Percentiles rank a stretch among this genome's conserved stretches.
Evolutionary conservation across 495 filamentous ascomycete genomes (phyloP).

Genomic region (Xylaria curta): DNA sequence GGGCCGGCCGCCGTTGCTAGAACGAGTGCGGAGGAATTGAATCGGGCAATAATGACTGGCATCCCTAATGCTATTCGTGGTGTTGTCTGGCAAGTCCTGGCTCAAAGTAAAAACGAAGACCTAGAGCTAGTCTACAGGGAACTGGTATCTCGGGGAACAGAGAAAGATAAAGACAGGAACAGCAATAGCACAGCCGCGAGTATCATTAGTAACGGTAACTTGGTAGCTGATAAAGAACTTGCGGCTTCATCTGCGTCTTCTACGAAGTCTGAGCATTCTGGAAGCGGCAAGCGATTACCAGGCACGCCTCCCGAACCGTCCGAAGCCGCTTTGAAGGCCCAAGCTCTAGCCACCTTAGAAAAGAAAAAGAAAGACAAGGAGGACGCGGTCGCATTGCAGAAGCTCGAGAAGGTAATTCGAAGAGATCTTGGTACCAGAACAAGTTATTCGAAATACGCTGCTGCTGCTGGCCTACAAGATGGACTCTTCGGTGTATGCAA

Average conservation of each 20-base stretch:
- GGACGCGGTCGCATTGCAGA: conserved; percentile 71
- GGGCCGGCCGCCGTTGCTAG: conserved; percentile 84
- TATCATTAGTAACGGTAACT: conserved; percentile 44
- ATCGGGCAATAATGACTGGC: conserved; percentile 86
- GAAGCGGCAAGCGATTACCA: conserved; percentile 63
- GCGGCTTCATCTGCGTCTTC: conserved; percentile 80
- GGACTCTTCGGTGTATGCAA: conserved; percentile 95
- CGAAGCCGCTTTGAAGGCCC: conserved; percentile 69
- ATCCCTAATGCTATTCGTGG: conserved; percentile 94
- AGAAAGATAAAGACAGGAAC: conserved; percentile 72
- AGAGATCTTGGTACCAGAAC: conserved; percentile 90
- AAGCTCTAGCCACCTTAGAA: conserved; percentile 68
- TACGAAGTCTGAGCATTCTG: conserved; percentile 80
- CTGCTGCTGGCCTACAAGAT: conserved; percentile 88
- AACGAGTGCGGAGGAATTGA: conserved; percentile 85
- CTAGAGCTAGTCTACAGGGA: conserved; percentile 88
- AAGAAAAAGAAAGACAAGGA: conserved; percentile 77
- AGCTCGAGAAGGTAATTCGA: conserved; percentile 89
- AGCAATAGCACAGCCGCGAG: conserved; percentile 55
- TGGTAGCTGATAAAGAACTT: conserved; percentile 65
- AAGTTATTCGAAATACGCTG: conserved; percentile 93
- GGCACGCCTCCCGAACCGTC: conserved; percentile 69
- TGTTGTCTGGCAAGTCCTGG: conserved; percentile 96
- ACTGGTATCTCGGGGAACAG: conserved; percentile 78
- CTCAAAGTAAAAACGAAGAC: conserved; percentile 90